Conservation (phyloP, 106 monocot species). For the Allium sativum region DNA sequence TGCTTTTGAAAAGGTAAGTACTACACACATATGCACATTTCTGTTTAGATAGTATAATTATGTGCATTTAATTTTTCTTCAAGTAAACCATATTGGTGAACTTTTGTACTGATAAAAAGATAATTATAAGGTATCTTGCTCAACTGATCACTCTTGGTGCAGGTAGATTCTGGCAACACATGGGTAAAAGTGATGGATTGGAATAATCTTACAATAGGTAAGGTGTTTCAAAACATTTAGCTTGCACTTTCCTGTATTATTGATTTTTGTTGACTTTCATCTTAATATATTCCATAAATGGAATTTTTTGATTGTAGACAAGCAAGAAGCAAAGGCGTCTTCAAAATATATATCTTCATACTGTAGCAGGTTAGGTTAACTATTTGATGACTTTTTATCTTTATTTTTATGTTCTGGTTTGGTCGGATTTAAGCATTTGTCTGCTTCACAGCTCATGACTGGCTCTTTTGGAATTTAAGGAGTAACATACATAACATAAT, state of each 20-base stretch:
- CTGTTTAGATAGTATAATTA: neutral
- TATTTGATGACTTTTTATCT: neutral
- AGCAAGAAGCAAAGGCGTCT: conserved; percentile 75
- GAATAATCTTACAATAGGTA: conserved; percentile 18
- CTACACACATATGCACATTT: neutral
- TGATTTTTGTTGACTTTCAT: neutral
- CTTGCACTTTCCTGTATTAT: neutral
- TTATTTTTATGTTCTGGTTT: no score
- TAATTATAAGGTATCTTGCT: no score
- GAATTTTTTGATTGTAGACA: conserved; percentile 36
- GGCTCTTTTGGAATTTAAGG: no score
- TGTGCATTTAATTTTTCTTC: no score
- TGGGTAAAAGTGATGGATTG: conserved; percentile 21
- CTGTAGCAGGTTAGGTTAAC: conserved; percentile 66
- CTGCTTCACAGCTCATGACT: no score
- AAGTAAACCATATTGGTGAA: conserved; percentile 1
- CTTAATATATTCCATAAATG: neutral
- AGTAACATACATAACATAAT: no score
- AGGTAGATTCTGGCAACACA: conserved; percentile 17
- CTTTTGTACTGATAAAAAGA: no score
- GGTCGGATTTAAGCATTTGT: no score
- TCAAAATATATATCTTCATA: conserved; percentile 80
- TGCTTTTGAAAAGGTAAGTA: conserved; percentile 53
- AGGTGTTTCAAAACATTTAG: neutral
- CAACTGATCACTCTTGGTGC: conserved; percentile 1